Evolutionary conservation across 345 rosid species (phyloP).

Genomic region (Aquilaria malaccensis): DNA sequence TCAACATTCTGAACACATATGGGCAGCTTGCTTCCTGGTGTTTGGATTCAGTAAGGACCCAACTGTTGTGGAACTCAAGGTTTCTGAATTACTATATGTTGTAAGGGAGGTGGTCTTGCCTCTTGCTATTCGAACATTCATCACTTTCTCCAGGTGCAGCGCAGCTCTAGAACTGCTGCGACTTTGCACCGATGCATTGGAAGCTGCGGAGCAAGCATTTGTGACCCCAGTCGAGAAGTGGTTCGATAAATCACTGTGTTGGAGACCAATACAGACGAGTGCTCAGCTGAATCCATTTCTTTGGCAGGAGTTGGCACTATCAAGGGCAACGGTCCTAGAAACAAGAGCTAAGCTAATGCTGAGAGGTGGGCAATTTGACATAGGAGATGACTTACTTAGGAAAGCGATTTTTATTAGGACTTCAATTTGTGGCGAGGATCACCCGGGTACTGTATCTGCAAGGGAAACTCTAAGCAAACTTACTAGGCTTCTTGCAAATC

Average conservation of each 20-base stretch:
- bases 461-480: constrained; percentile 78
- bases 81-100: constrained; percentile 47
- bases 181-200: constrained; percentile 78
- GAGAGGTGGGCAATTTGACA: constrained; percentile 74
- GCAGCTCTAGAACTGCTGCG: constrained; percentile 83
- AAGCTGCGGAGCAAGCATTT: constrained; percentile 75
- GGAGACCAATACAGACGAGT: constrained; percentile 79
- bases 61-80: constrained; percentile 56
- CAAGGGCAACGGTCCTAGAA: constrained; percentile 86
- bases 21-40: constrained; percentile 79
- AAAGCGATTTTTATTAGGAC: constrained; percentile 83
- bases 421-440: constrained; percentile 83
- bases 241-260: constrained; percentile 80
- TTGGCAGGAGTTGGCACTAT: constrained; percentile 89
- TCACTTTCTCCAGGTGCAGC: constrained; percentile 72
- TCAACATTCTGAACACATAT: constrained; percentile 60
- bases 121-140: constrained; percentile 64
- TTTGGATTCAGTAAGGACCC: constrained; percentile 73
- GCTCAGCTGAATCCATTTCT: constrained; percentile 86
- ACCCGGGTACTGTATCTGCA: constrained; percentile 74
- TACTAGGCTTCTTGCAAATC: constrained; percentile 69
- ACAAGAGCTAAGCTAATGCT: constrained; percentile 87
- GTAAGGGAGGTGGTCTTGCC: constrained; percentile 68
- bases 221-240: constrained; percentile 84
- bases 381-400: constrained; percentile 83